Percentiles rank a stretch among this genome's conserved stretches.
These are phyloP conservation scores for Petunia axillaris DNA, from an alignment of 257 asterid species.

Conservation along the genomic window DNA sequence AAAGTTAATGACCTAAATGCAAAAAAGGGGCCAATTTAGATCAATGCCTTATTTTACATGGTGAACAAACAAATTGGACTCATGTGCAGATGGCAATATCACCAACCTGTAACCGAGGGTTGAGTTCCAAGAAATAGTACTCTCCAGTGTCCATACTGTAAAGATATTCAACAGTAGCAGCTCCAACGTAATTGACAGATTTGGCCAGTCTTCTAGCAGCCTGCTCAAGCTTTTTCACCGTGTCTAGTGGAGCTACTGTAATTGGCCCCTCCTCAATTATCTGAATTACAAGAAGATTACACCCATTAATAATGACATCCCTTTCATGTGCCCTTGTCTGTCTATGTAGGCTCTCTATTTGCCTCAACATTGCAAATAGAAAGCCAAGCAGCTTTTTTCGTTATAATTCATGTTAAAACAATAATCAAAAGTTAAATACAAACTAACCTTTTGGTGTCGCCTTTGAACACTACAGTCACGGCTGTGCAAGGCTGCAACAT, in stretches of 20 bases:
- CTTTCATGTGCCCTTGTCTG: background rate
- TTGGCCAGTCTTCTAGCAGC: slow-evolving; percentile 99
- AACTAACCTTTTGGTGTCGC: slow-evolving; percentile 92
- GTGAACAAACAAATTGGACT: background rate
- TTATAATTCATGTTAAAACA: background rate
- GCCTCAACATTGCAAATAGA: slow-evolving; percentile 8
- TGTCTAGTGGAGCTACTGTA: slow-evolving; percentile 91
- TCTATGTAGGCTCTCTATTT: background rate
- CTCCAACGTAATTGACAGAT: slow-evolving; percentile 92
- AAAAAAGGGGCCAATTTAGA: background rate
- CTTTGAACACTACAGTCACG: slow-evolving; percentile 99
- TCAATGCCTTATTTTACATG: background rate
- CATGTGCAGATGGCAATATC: slow-evolving; percentile 1
- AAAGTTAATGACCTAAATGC: background rate
- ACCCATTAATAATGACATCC: background rate
- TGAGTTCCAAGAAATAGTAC: slow-evolving; percentile 95
- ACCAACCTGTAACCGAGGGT: slow-evolving; percentile 92
- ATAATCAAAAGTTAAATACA: slow-evolving; percentile 8
- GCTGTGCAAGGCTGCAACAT: slow-evolving; percentile 99
- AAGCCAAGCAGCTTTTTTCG: background rate
- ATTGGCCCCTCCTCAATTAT: slow-evolving; percentile 99
- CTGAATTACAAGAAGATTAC: slow-evolving; percentile 43
- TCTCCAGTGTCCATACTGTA: slow-evolving; percentile 99
- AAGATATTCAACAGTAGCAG: slow-evolving; percentile 98
- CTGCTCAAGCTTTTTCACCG: slow-evolving; percentile 91